Evolutionary conservation across 805 yeast genomes (phyloP), one percentile per base, ranked within the genome.

Genomic region (Cyberlindnera xylosilytica): DNA sequence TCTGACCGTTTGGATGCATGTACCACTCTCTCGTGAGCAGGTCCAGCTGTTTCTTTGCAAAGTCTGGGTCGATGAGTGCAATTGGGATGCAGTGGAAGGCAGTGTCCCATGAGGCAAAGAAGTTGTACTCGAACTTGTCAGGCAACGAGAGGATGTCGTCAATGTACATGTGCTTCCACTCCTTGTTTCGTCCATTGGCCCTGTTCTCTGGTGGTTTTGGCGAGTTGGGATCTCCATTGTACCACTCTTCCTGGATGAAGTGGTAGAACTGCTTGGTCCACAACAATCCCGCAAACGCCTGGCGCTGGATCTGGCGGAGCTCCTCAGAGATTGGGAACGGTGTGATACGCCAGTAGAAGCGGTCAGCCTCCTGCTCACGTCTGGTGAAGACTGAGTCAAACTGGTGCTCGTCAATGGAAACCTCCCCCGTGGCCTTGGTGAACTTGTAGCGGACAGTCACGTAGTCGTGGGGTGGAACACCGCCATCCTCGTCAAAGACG

Each of bases 1-100:
- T 79, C 64, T 90, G 97, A n/a, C 97, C 97, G 61, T 89, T 89
- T 35, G 97, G 97, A 61, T 91, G 96, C 95, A 88, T 87, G 61
- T 89, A 89, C 97, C 97, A 89, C 65, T 89, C 97, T 58, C 96
- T 75, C 23, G 95, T 83, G 61, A 89, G 69, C 44, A 89, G 68
- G 60, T 84, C 95, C 53, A 89, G 73, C 66, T 89, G 97, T 54
- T 78, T 82, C 63, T 89, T 89, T 27, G 97, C 95, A 67, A 87
- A 89, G 42, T 78, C 87, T 2, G 96, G 96, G 62, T 89, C 97
- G 57, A 89, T 79, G 89, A 89, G 86, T 5, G 96, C 91, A 49
- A 89, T 67, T 11, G 97, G 96, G 53, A 89, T 78, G 55, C 96
- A 86, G 65, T 89, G 97, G 79, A 89, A 89, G 0, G 96, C 95